Evolutionary conservation across 495 filamentous ascomycete genomes (phyloP).

Genomic region (Xylaria venustula): DNA sequence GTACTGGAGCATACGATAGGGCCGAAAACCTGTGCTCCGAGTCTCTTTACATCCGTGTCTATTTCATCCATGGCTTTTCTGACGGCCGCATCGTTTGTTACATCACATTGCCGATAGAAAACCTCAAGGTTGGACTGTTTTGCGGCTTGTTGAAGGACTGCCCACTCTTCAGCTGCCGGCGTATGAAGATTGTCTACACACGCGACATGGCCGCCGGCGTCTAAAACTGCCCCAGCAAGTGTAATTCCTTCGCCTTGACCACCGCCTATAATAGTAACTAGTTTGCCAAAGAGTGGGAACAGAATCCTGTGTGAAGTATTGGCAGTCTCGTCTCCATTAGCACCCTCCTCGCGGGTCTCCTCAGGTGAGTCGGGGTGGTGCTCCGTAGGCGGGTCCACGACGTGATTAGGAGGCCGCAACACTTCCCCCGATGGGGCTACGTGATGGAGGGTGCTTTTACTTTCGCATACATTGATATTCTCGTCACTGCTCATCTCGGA

Average conservation of each 20-base stretch:
- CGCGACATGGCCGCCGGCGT: constrained; percentile 7
- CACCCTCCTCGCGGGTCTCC: too few relatives aligned
- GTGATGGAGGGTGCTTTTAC: too few relatives aligned
- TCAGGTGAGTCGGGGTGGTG: too few relatives aligned
- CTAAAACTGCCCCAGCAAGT: constrained; percentile 3
- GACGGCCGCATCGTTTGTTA: neutral
- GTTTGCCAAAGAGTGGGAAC: neutral
- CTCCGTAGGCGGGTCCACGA: too few relatives aligned
- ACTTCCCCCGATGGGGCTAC: too few relatives aligned
- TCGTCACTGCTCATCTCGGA: too few relatives aligned
- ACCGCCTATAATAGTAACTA: neutral
- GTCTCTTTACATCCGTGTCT: neutral
- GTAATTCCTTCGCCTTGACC: constrained; percentile 1
- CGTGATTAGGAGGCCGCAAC: too few relatives aligned
- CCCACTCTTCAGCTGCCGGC: neutral
- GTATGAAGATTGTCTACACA: constrained; percentile 4
- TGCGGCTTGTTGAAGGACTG: neutral
- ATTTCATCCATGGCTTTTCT: neutral
- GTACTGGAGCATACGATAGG: neutral
- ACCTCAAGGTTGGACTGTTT: neutral
- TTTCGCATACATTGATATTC: too few relatives aligned
- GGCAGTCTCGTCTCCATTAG: too few relatives aligned
- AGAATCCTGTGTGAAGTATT: neutral
- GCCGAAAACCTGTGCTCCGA: neutral
- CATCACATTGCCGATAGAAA: neutral